Conservation (phyloP, 2,329 filamentous ascomycete species). For the Penicillium psychrosexuale region DNA sequence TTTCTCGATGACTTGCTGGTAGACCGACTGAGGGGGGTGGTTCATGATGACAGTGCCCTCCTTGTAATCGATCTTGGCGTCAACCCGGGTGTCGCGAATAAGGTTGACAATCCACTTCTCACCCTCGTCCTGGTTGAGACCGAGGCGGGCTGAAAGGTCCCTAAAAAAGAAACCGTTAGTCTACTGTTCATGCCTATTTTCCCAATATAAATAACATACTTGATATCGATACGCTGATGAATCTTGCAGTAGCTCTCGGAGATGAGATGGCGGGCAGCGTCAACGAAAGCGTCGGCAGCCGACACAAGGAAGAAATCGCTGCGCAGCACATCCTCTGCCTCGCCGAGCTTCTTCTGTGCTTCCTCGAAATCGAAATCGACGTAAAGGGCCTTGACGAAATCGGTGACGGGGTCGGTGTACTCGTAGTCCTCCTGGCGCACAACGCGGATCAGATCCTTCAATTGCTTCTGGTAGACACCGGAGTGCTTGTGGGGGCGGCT, state of each 20-base stretch:
- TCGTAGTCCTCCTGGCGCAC: constrained; percentile 97
- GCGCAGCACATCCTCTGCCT: constrained; percentile 87
- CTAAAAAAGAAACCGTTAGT: constrained; percentile 35
- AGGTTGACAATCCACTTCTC: constrained; percentile 99
- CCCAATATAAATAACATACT: constrained; percentile 48
- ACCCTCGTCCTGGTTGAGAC: constrained; percentile 87
- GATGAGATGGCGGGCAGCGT: constrained; percentile 91
- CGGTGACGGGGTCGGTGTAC: constrained; percentile 91
- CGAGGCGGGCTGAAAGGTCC: constrained; percentile 87
- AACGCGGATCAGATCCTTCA: constrained; percentile 94
- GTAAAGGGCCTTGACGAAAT: constrained; percentile 94
- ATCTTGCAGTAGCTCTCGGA: constrained; percentile 99
- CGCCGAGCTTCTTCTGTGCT: constrained; percentile 80
- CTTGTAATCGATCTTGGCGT: constrained; percentile 99
- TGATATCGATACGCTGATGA: constrained; percentile 96
- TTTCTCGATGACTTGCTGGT: constrained; percentile 98
- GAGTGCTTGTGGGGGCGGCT: constrained; percentile 73
- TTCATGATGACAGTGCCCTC: constrained; percentile 99
- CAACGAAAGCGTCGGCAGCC: constrained; percentile 83
- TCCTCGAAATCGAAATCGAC: constrained; percentile 97
- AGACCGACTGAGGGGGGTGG: constrained; percentile 96
- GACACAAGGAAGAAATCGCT: constrained; percentile 93
- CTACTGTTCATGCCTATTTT: background rate
- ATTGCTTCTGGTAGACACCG: constrained; percentile 89
- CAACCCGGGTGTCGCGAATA: constrained; percentile 93